Evolutionary conservation across 148 eudicot species (phyloP).

Genomic region (Silene uniflora): DNA sequence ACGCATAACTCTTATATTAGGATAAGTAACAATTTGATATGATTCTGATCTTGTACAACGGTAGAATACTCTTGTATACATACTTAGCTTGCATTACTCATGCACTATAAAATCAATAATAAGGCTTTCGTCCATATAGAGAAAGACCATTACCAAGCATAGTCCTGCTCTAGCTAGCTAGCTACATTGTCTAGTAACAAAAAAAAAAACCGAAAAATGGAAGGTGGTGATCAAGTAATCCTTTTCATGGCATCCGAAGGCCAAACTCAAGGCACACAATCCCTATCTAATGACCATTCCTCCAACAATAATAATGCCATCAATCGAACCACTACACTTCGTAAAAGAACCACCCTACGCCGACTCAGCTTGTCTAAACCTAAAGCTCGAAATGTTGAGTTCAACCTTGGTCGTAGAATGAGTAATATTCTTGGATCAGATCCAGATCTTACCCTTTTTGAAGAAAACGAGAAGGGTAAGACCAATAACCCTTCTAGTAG

Average conservation of each 20-base stretch:
- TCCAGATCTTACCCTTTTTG: conserved; percentile 15
- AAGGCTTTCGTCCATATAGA: background rate
- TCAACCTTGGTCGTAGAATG: conserved; percentile 21
- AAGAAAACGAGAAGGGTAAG: background rate
- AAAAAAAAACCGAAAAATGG: background rate
- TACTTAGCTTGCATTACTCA: background rate
- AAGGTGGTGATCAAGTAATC: conserved; percentile 26
- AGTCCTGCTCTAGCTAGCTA: too few species aligned
- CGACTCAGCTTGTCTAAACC: conserved; percentile 64
- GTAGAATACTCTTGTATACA: too few species aligned
- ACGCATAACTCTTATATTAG: too few species aligned
- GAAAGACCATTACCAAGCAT: too few species aligned
- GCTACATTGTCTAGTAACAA: background rate
- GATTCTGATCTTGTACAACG: too few species aligned
- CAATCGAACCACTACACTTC: conserved; percentile 1
- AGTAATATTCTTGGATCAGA: background rate
- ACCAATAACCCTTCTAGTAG: background rate
- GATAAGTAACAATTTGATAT: too few species aligned
- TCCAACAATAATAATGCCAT: background rate
- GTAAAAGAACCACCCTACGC: conserved; percentile 32
- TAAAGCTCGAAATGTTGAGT: conserved; percentile 43
- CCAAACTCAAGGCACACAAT: conserved; percentile 14
- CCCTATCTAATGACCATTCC: conserved; percentile 8
- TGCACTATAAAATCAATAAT: conserved; percentile 1
- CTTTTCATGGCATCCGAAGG: conserved; percentile 25